These are phyloP conservation scores for Melampsora occidentalis DNA, from an alignment of 1,284 basidiomycete species.

Conservation along the genomic window DNA sequence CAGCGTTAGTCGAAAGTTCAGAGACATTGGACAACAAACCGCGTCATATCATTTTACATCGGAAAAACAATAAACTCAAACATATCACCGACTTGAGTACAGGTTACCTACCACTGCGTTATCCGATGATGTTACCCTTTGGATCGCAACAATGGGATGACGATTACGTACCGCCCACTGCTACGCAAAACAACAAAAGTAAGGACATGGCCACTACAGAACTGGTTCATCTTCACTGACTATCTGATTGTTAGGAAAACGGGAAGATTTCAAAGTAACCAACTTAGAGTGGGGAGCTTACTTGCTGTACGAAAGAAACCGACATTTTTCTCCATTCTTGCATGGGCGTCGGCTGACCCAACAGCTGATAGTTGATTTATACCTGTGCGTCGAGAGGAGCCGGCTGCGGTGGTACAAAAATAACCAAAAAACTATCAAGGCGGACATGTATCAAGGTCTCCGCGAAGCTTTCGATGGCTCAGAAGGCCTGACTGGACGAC, in stretches of 20 bases:
- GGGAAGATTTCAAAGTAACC: background rate
- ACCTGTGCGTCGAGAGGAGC: background rate
- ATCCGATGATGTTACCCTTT: conserved; percentile 15
- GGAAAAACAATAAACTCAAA: background rate
- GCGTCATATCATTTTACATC: background rate
- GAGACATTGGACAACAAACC: background rate
- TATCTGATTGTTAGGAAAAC: too few species aligned
- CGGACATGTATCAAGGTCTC: background rate
- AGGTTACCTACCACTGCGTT: background rate
- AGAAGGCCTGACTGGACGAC: conserved; percentile 18
- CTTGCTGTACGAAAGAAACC: background rate
- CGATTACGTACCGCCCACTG: too few species aligned
- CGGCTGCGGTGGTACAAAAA: background rate
- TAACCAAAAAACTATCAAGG: background rate
- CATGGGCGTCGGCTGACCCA: background rate
- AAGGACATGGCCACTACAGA: too few species aligned
- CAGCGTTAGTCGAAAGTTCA: background rate
- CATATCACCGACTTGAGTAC: conserved; percentile 1
- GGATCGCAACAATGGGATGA: conserved; percentile 14
- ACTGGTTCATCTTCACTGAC: too few species aligned
- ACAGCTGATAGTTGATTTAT: conserved; percentile 18
- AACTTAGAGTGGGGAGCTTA: conserved; percentile 9
- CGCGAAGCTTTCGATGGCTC: background rate
- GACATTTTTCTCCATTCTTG: background rate
- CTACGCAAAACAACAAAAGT: too few species aligned